Evolutionary conservation across 495 filamentous ascomycete species (phyloP), one percentile per base, ranked within the genome.

Genomic region (Hypomontagnella submonticulosa): DNA sequence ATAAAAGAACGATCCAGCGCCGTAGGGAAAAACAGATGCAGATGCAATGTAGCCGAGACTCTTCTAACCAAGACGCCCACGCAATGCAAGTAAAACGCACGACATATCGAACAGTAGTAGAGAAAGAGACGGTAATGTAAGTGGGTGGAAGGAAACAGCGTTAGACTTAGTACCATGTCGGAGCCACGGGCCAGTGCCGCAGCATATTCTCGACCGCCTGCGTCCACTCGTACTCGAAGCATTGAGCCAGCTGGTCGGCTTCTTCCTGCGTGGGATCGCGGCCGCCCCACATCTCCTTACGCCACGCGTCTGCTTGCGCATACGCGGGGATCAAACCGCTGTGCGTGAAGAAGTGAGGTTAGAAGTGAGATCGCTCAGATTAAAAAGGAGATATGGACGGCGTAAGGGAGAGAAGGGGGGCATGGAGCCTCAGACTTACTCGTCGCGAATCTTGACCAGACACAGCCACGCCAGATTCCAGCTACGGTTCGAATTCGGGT

Each of bases 391-490:
- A 13, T 10, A 9, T n/a, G n/a, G n/a, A n/a, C n/a, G n/a, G n/a
- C n/a, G 12, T 4, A 27, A 32, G 18, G 4, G 6, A 6, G n/a
- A 1, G 15, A 40, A 15, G 32, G 23, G 23, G 9, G 23, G 9
- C 43, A 56, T 12, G 38, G 20, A 3, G 23, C 11, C 23, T 36
- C 4, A 33, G 50, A 83, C 88, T 75, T 75, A 90, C 88, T 89
- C 84, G 56, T 84, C 85, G 40, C 82, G 77, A 32, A 92, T 85
- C 63, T 90, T 91, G 11, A 73, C 77, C n/a, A 93, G 76, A 27
- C 90, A 85, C 34, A 92, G 77, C 90, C 90, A 92, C 40, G 86
- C 90, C 71, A 88, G 83, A 65, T 92, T 93, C 89, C 90, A 92
- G 69, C 88, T 91, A 10, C 87, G 79, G 63, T 83, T 85, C 55